These are phyloP conservation scores for Metschnikowia lochheadii DNA, from an alignment of 805 yeast genomes.

Conservation along the genomic window DNA sequence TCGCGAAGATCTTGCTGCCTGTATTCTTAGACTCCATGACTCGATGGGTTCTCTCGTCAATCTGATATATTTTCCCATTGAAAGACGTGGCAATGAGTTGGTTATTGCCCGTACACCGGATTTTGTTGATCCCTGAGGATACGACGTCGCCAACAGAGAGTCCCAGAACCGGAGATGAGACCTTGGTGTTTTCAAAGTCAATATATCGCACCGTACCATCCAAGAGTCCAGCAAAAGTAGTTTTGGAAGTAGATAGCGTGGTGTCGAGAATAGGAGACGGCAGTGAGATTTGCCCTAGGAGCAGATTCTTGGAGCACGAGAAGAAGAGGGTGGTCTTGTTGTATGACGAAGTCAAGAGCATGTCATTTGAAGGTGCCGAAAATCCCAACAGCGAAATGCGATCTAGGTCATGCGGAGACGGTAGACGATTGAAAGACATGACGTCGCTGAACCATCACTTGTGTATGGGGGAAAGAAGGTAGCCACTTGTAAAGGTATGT, in stretches of 20 bases:
- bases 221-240: slow-evolving; percentile 46
- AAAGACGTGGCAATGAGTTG: slow-evolving; percentile 18
- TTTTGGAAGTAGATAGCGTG: slow-evolving; percentile 22
- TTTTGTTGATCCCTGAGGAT: slow-evolving; percentile 17
- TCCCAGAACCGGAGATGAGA: slow-evolving; percentile 7
- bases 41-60: slow-evolving; percentile 15
- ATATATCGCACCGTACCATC: slow-evolving; percentile 52
- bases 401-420: slow-evolving; percentile 5
- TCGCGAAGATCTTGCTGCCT: slow-evolving; percentile 53
- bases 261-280: slow-evolving; percentile 26
- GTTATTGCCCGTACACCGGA: slow-evolving; percentile 10
- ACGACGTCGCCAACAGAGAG: neutral
- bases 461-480: neutral
- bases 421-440: slow-evolving; percentile 13
- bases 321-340: slow-evolving; percentile 10
- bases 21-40: slow-evolving; percentile 13
- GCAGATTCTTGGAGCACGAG: slow-evolving; percentile 4
- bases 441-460: neutral
- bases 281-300: slow-evolving; percentile 6
- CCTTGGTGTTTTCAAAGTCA: slow-evolving; percentile 44
- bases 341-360: slow-evolving; percentile 11
- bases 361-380: slow-evolving; percentile 10
- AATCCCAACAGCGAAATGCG: slow-evolving; percentile 8
- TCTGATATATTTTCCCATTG: slow-evolving; percentile 8
- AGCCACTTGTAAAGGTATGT: neutral